Evolutionary conservation across 805 yeast genomes (phyloP).

Genomic region (Candida manassasensis): DNA sequence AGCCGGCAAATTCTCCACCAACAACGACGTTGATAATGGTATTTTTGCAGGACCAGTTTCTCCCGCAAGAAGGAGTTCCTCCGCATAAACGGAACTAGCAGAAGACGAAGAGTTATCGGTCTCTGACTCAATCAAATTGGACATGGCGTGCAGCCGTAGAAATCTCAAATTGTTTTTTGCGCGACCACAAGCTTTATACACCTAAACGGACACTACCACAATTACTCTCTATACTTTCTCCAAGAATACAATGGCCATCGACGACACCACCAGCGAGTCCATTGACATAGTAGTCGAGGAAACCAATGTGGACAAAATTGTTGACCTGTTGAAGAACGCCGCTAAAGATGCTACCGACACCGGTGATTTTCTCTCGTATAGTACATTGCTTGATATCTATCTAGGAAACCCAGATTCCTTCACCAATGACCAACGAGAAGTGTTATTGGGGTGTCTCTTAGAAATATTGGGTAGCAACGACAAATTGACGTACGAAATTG

Average conservation of each 20-base stretch:
- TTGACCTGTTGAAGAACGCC: slow-evolving; percentile 26
- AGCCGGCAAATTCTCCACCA: slow-evolving; percentile 11
- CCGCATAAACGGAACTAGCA: background rate
- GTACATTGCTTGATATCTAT: slow-evolving; percentile 66
- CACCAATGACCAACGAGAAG: slow-evolving; percentile 44
- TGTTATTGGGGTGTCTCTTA: slow-evolving; percentile 43
- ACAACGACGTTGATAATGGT: slow-evolving; percentile 17
- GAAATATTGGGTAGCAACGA: slow-evolving; percentile 41
- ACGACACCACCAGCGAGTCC: slow-evolving; percentile 10
- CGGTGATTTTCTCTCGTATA: slow-evolving; percentile 62
- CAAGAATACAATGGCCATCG: slow-evolving; percentile 13
- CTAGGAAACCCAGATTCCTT: slow-evolving; percentile 44
- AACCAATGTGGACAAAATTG: slow-evolving; percentile 21
- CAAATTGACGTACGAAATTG: slow-evolving; percentile 59
- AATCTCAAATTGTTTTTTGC: too few species aligned
- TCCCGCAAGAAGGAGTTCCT: background rate
- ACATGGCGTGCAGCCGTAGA: slow-evolving; percentile 5
- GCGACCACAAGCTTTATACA: too few species aligned
- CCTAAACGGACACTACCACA: too few species aligned
- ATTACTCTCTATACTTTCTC: too few species aligned
- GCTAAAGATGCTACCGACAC: slow-evolving; percentile 37
- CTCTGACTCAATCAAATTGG: slow-evolving; percentile 8
- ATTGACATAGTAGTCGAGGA: slow-evolving; percentile 13
- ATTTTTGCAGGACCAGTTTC: slow-evolving; percentile 7
- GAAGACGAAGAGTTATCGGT: slow-evolving; percentile 9